Conservation (phyloP, 768 basidiomycete genomes). For the Boletus speciosus region DNA sequence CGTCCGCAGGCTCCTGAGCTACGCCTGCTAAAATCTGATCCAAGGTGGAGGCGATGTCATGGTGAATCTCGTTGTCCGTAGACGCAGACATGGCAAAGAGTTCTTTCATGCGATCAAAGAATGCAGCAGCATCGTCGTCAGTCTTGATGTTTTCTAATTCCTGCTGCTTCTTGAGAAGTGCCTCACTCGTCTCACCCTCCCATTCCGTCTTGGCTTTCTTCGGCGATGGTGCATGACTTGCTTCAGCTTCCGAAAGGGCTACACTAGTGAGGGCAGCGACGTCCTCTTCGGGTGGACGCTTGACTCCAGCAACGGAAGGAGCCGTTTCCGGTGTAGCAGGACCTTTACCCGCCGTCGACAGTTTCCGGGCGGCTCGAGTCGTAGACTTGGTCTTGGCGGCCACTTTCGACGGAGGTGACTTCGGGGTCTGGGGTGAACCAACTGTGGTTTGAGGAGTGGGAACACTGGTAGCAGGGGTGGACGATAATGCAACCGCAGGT, state of each 20-base stretch:
- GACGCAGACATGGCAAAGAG: slow-evolving; percentile 50
- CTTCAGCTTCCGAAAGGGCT: slow-evolving; percentile 31
- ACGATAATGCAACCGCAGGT: slow-evolving; percentile 39
- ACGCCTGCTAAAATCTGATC: slow-evolving; percentile 63
- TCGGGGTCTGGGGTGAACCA: slow-evolving; percentile 63
- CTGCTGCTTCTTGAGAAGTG: slow-evolving; percentile 39
- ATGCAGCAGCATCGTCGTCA: slow-evolving; percentile 60
- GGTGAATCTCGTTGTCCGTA: slow-evolving; percentile 37
- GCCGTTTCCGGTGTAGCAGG: slow-evolving; percentile 36
- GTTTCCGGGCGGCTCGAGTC: slow-evolving; percentile 26
- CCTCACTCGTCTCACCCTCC: slow-evolving; percentile 58
- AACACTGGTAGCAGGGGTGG: slow-evolving; percentile 50
- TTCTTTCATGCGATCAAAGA: slow-evolving; percentile 63
- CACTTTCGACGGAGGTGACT: slow-evolving; percentile 64
- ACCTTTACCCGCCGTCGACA: slow-evolving; percentile 31
- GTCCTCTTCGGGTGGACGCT: slow-evolving; percentile 36
- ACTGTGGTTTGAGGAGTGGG: slow-evolving; percentile 38
- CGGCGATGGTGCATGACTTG: slow-evolving; percentile 57
- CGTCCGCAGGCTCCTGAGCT: slow-evolving; percentile 36
- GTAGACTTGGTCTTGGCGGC: slow-evolving; percentile 42
- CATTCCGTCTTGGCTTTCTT: slow-evolving; percentile 72
- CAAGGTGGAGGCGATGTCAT: slow-evolving; percentile 57
- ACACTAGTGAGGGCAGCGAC: slow-evolving; percentile 24
- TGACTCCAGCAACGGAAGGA: slow-evolving; percentile 30
- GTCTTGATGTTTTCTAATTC: slow-evolving; percentile 51